phyloP scores from a whole-genome alignment of 352 stramenopile species.

The Blastocystis sp. region DNA sequence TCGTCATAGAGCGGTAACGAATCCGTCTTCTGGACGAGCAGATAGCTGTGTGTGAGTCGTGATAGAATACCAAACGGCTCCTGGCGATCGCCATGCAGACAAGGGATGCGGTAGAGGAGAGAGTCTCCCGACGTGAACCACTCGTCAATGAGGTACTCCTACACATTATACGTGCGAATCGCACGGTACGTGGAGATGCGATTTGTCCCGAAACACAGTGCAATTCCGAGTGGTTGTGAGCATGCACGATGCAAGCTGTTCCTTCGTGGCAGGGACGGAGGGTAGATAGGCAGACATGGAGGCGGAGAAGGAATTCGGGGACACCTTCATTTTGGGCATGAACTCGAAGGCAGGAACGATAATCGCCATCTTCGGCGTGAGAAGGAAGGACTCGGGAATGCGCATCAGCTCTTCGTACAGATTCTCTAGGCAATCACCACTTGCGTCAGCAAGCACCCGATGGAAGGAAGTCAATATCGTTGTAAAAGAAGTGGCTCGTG shows the following conservation, averaged over 20 bases:
- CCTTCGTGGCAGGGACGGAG: slow-evolving; percentile 2
- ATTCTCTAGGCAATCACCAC: background rate
- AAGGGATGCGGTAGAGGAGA: background rate
- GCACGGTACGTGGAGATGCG: slow-evolving; percentile 19
- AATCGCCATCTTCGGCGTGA: background rate
- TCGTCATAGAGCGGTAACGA: slow-evolving; percentile 39
- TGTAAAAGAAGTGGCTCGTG: slow-evolving; percentile 10
- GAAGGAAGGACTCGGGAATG: background rate
- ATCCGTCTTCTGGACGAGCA: slow-evolving; percentile 12
- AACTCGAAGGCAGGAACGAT: background rate
- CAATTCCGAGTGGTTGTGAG: background rate
- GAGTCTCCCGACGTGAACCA: background rate
- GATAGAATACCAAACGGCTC: slow-evolving; percentile 7
- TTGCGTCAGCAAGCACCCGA: background rate
- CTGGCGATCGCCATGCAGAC: background rate
- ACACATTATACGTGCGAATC: background rate
- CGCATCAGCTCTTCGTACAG: background rate
- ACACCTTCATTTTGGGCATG: background rate
- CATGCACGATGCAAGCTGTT: background rate
- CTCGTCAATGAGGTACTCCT: background rate
- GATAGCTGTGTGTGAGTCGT: background rate
- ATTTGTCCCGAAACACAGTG: slow-evolving; percentile 25
- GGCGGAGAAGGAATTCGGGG: background rate
- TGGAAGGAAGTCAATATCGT: slow-evolving; percentile 33
- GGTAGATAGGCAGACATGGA: background rate